Evolutionary conservation across 495 filamentous ascomycete genomes (phyloP).

Genomic region (Trichoderma orchidacearum): DNA sequence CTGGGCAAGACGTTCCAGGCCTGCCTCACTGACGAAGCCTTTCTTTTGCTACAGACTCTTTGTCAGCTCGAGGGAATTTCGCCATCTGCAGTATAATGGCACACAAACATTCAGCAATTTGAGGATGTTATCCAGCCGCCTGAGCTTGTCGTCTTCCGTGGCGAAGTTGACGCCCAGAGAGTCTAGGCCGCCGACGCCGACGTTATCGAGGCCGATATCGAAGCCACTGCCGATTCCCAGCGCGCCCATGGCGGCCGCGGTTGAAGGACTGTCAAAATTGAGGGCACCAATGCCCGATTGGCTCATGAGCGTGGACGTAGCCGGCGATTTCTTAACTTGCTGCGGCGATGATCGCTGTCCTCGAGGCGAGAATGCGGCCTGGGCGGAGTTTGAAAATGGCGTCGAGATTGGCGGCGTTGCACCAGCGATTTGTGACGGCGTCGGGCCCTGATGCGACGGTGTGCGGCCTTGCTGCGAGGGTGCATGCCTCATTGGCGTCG

Average conservation of each 20-base stretch:
- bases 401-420: constrained; percentile 42
- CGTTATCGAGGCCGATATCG: constrained; percentile 28
- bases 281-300: constrained; percentile 19
- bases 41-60: constrained; percentile 17
- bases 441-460: constrained; percentile 33
- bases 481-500: constrained; percentile 31
- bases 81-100: neutral
- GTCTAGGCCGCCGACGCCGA: constrained; percentile 15
- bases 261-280: constrained; percentile 41
- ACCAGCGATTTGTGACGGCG: constrained; percentile 29
- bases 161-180: constrained; percentile 11
- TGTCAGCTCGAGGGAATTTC: constrained; percentile 4
- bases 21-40: constrained; percentile 61
- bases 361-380: constrained; percentile 35
- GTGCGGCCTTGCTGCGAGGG: constrained; percentile 32
- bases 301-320: constrained; percentile 21
- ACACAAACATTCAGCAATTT: constrained; percentile 16
- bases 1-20: constrained; percentile 61
- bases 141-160: constrained; percentile 43
- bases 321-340: constrained; percentile 41
- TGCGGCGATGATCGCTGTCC: constrained; percentile 38
- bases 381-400: constrained; percentile 34
- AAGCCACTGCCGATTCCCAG: constrained; percentile 19
- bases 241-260: constrained; percentile 32
- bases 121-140: constrained; percentile 40